Evolutionary conservation across 495 filamentous ascomycete genomes (phyloP).

Genomic region (Massariosphaeria phaeospora): DNA sequence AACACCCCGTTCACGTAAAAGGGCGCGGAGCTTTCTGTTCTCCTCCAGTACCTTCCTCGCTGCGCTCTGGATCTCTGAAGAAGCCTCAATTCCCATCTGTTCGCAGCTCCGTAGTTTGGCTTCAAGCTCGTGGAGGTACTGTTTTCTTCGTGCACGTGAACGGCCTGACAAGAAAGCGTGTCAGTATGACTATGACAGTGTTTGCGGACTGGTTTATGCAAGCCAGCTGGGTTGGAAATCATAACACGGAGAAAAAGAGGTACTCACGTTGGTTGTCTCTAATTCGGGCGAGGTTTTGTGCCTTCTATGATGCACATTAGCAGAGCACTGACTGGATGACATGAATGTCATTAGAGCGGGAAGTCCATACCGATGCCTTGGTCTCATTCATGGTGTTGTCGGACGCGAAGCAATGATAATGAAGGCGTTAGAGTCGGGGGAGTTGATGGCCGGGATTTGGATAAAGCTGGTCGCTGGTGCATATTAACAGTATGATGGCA

Average conservation of each 20-base stretch:
- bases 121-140: constrained; percentile 70
- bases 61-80: constrained; percentile 57
- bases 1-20: constrained; percentile 47
- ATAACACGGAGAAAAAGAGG: background rate
- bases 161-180: constrained; percentile 36
- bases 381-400: constrained; percentile 25
- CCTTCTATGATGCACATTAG: constrained; percentile 38
- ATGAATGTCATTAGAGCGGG: background rate
- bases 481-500: constrained; percentile 1
- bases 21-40: constrained; percentile 52
- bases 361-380: constrained; percentile 10
- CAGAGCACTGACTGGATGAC: constrained; percentile 3
- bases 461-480: constrained; percentile 3
- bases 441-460: constrained; percentile 6
- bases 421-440: background rate
- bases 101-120: constrained; percentile 57
- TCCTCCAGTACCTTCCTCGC: constrained; percentile 60
- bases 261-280: constrained; percentile 69
- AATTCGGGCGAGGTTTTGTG: constrained; percentile 49
- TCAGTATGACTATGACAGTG: background rate
- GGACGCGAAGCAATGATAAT: background rate
- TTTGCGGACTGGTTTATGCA: background rate
- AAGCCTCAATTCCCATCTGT: constrained; percentile 53
- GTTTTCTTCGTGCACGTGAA: constrained; percentile 68
- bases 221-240: background rate